Evolutionary conservation across 192 early-diverging fungal species (phyloP).

Genomic region (Entophlyctis helioformis): DNA sequence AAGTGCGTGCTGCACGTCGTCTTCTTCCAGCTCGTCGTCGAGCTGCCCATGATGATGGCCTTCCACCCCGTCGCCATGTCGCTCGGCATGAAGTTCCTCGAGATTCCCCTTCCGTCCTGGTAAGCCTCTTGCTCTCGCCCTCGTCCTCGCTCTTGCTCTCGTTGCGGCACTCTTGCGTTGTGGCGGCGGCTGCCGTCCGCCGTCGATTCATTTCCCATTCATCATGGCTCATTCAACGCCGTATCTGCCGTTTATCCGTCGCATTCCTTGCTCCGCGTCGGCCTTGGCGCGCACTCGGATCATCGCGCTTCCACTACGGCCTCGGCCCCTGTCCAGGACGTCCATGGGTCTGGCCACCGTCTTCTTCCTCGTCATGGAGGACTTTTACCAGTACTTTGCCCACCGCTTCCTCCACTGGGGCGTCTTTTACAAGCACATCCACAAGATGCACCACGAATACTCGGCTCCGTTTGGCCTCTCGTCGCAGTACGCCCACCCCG

Average conservation of each 20-base stretch:
- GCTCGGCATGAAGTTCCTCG: constrained; percentile 75
- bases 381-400: constrained; percentile 84
- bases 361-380: constrained; percentile 75
- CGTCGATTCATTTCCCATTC: too few relatives aligned
- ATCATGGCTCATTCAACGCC: too few relatives aligned
- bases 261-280: too few relatives aligned
- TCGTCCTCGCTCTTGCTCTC: too few relatives aligned
- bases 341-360: too few relatives aligned
- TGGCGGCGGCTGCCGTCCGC: too few relatives aligned
- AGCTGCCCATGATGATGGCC: constrained; percentile 76
- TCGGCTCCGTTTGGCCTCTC: constrained; percentile 78
- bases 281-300: too few relatives aligned
- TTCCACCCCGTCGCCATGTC: constrained; percentile 75
- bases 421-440: constrained; percentile 76
- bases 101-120: constrained; percentile 73
- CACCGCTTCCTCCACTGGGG: constrained; percentile 84
- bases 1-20: constrained; percentile 63
- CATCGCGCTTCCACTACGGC: too few relatives aligned
- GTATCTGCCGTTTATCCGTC: too few relatives aligned
- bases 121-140: too few relatives aligned
- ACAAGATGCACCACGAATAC: constrained; percentile 93
- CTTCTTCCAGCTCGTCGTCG: constrained; percentile 64
- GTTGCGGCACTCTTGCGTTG: too few relatives aligned
- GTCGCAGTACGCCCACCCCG: constrained; percentile 83
- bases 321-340: too few relatives aligned